Evolutionary conservation across 495 filamentous ascomycete genomes (phyloP), one percentile per base, ranked within the genome.

Genomic region (Penicillium bialowiezense): DNA sequence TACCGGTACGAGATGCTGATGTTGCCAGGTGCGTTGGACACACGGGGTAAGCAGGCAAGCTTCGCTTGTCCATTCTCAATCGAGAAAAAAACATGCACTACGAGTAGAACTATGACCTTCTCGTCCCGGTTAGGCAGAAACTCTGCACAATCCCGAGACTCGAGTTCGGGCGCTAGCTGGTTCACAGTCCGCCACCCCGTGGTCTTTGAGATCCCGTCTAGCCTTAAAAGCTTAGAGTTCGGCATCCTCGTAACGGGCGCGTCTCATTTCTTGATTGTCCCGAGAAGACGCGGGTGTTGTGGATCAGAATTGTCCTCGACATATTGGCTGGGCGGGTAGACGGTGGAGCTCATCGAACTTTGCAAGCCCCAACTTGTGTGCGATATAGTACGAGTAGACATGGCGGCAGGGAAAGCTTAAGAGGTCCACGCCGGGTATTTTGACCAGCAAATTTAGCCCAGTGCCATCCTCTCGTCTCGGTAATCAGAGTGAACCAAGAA

Each of bases 401-500:
- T 48, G 50, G 60, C 14, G 54, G 56, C 35, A 60, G 54, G 61
- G 56, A 52, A 37, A 60, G 49, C 34, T 28, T 59, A 7, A 26
- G 47, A 59, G 36, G 26, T 60, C 17, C 58, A 64, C 48, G 61
- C 62, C 39, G 51, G 45, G 44, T 65, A 65, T 37, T 54, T 63
- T 35, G 35, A 48, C 32, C 42, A 44, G 54, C 35, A 48, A 58
- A 47, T 59, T 61, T 55, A 54, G 56, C 9, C 58, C n/a, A n/a
- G 63, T 52, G 46, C 63, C 20, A n/a, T n/a, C n/a, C n/a, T n/a
- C n/a, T n/a, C n/a, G n/a, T n/a, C n/a, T n/a, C n/a, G n/a, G n/a
- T n/a, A n/a, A n/a, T n/a, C n/a, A n/a, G n/a, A n/a, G n/a, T n/a
- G n/a, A n/a, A n/a, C n/a, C n/a, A n/a, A n/a, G n/a, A n/a, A n/a